Percentiles rank a stretch among this genome's conserved stretches.
These are phyloP conservation scores for Coniochaeta sp. DNA, from an alignment of 2,329 filamentous ascomycete genomes.

Conservation along the genomic window DNA sequence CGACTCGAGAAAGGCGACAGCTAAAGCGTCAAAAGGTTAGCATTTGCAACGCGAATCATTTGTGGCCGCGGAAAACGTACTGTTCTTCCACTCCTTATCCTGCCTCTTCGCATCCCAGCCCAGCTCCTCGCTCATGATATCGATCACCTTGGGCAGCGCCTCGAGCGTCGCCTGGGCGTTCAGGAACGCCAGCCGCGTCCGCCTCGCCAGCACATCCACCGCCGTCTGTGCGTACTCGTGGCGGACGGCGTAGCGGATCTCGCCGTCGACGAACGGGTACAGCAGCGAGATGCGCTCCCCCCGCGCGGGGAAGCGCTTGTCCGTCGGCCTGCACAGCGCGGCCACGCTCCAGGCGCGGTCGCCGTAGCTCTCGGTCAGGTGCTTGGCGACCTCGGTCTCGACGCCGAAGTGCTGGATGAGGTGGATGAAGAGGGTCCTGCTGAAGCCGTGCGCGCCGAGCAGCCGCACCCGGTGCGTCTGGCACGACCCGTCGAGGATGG, in stretches of 20 bases:
- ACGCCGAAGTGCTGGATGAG: constrained; percentile 89
- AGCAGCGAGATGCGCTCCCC: constrained; percentile 72
- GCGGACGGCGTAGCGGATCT: constrained; percentile 78
- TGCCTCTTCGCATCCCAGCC: constrained; percentile 68
- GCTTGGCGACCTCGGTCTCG: constrained; percentile 86
- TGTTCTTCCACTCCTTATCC: constrained; percentile 75
- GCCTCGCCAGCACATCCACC: constrained; percentile 77
- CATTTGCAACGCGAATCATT: not conserved
- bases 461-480: constrained; percentile 68
- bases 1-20: constrained; percentile 52
- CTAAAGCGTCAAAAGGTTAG: constrained; percentile 23
- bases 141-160: constrained; percentile 76
- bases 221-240: constrained; percentile 91
- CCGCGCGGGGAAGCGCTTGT: constrained; percentile 72
- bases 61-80: constrained; percentile 30
- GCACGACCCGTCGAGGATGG: constrained; percentile 63
- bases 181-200: constrained; percentile 80
- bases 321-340: constrained; percentile 68
- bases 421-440: constrained; percentile 87
- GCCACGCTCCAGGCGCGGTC: constrained; percentile 90
- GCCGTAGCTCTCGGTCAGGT: constrained; percentile 81
- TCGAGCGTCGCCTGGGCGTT: constrained; percentile 89
- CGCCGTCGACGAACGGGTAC: constrained; percentile 88
- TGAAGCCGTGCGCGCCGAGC: constrained; percentile 74
- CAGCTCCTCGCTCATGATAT: constrained; percentile 81